These are phyloP conservation scores for Daldinia grandis DNA, from an alignment of 495 filamentous ascomycete species.

Conservation along the genomic window DNA sequence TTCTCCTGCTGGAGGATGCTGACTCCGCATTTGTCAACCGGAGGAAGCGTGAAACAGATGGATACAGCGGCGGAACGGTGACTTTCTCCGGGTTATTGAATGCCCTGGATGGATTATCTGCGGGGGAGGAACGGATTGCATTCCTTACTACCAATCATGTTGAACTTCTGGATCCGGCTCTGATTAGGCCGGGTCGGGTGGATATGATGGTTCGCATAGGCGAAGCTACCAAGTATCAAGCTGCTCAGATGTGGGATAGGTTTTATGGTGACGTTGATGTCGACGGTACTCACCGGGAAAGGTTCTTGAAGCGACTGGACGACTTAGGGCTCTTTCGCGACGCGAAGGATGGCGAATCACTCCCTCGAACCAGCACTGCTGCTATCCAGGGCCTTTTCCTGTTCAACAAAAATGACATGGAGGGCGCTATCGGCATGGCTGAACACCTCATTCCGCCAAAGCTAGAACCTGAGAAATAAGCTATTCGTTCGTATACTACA, in stretches of 20 bases:
- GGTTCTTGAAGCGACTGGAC: conserved; percentile 60
- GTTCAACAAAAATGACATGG: conserved; percentile 90
- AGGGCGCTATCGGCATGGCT: conserved; percentile 84
- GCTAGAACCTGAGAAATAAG: conserved; percentile 55
- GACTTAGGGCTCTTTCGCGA: conserved; percentile 59
- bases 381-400: conserved; percentile 92
- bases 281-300: conserved; percentile 63
- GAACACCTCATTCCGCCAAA: conserved; percentile 67
- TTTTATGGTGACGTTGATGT: conserved; percentile 88
- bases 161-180: conserved; percentile 84
- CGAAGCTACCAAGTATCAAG: conserved; percentile 85
- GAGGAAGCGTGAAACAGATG: conserved; percentile 79
- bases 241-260: conserved; percentile 87
- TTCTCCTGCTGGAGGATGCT: conserved; percentile 91
- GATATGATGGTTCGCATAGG: conserved; percentile 93
- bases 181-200: conserved; percentile 90
- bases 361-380: conserved; percentile 76
- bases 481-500: conserved; percentile 3
- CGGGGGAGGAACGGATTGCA: conserved; percentile 89
- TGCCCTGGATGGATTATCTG: conserved; percentile 93
- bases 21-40: conserved; percentile 91
- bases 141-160: conserved; percentile 97
- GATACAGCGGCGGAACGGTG: conserved; percentile 88
- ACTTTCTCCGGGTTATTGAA: conserved; percentile 96
- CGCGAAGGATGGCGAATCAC: conserved; percentile 50